Base-by-base conservation (phyloP, 805 yeast genomes). In the Scheffersomyces amazonensis region DNA sequence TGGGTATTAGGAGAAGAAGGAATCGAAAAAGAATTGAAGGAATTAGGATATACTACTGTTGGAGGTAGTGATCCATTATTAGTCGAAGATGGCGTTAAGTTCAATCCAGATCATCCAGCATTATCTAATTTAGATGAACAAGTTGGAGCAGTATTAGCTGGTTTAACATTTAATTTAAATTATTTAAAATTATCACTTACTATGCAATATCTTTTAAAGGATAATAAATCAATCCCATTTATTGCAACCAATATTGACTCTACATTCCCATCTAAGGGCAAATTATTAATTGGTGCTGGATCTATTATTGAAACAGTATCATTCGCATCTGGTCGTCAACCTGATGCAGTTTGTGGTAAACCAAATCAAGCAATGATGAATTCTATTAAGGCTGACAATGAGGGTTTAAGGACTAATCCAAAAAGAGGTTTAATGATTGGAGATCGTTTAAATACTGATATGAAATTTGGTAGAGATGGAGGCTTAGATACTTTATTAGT, bases 161-260 rank as follows among this genome's bases (percentile, higher is more conserved):
- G 99, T 4, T 69, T 93, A 39, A 93, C 87, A 48, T 66, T 79
- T 16, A 75, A 76, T 32, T 58, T 91, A 47, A 91, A 87, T 63
- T 93, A 93, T 58, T 80, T 83, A 55, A 85, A 87, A 62, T 64
- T 89, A 36, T 85, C 96, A 1, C 67, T 80, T 22, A 85, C 96
- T 5, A 71, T 90, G 67, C 90, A 87, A 52, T 90, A 93, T 52
- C 69, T 93, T 35, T 69, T 73, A 44, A 76, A 81, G 41, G 64
- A 67, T 41, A 48, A 66, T 42, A 80, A 81, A 35, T 68, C 72
- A 2, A 71, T 87, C 3, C 75, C 81, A 22, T 93, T 88, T 60
- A 71, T 93, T 46, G 98, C 97, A 16, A 93, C 98, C 4, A 93
- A 93, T 60, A 86, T 87, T 31, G 99, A 93, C 61, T 84, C 96